A percentile compares a stretch with the other conserved stretches of the same genome.
These are phyloP conservation scores for Anastatica hierochuntica DNA, from an alignment of 345 rosid genomes.

Conservation along the genomic window DNA sequence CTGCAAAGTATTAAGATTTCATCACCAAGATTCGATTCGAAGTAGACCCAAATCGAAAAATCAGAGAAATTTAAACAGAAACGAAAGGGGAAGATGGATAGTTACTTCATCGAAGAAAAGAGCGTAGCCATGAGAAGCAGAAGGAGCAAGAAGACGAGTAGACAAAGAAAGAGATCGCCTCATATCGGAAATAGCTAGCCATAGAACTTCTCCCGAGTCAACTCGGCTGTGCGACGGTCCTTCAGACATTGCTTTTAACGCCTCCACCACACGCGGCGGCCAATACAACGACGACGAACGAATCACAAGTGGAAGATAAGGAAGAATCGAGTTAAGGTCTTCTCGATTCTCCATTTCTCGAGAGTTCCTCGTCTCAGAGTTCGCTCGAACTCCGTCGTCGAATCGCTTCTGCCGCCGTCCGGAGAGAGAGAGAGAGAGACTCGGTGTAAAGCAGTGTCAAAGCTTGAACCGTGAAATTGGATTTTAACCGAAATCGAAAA, in stretches of 20 bases:
- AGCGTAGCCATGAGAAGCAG: conserved; percentile 43
- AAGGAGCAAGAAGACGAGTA: conserved; percentile 33
- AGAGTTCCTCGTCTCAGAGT: neutral
- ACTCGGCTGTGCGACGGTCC: conserved; percentile 59
- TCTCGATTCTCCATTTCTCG: conserved; percentile 41
- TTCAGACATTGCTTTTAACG: conserved; percentile 44
- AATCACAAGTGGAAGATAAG: conserved; percentile 38
- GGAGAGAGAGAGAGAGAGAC: neutral
- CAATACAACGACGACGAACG: conserved; percentile 50
- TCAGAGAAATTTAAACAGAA: neutral
- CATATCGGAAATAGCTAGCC: conserved; percentile 43
- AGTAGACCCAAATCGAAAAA: too few relatives aligned
- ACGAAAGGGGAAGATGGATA: neutral
- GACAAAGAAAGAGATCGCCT: conserved; percentile 40
- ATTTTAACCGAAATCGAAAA: neutral
- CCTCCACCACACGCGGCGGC: conserved; percentile 57
- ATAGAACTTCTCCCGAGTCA: conserved; percentile 52
- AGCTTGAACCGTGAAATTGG: neutral
- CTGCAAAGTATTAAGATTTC: conserved; percentile 26
- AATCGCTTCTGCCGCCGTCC: conserved; percentile 7
- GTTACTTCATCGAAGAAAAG: conserved; percentile 63
- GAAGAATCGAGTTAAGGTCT: conserved; percentile 45
- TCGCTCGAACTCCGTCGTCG: neutral
- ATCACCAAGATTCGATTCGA: neutral
- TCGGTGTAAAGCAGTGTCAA: too few relatives aligned